Conservation (phyloP, 23 red algal species). For the Gracilaria domingensis region DNA sequence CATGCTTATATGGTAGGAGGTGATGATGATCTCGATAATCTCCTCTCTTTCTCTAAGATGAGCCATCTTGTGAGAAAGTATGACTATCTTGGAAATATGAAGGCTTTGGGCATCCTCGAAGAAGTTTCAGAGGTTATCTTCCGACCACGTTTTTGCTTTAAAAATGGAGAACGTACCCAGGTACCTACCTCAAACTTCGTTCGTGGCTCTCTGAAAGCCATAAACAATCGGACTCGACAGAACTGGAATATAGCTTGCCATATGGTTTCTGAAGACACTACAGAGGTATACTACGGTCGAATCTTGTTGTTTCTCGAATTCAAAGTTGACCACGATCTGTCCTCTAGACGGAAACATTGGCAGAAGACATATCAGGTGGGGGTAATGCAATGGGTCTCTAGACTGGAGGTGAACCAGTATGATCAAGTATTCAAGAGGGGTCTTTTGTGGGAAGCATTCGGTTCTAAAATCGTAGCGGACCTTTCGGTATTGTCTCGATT, state of each 20-base stretch:
- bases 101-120: background rate
- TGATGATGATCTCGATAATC: background rate
- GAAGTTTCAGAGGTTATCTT: background rate
- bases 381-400: background rate
- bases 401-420: background rate
- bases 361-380: background rate
- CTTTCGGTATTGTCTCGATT: background rate
- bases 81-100: background rate
- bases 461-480: background rate
- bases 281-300: background rate
- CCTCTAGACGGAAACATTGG: background rate
- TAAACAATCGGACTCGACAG: background rate
- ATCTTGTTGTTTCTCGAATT: background rate
- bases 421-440: background rate
- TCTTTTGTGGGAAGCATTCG: background rate
- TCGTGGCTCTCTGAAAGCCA: background rate
- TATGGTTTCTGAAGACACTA: background rate
- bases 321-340: background rate
- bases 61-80: conserved; percentile 15
- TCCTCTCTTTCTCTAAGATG: background rate
- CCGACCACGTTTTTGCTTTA: background rate
- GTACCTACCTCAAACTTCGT: background rate
- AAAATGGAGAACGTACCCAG: background rate
- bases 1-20: background rate
- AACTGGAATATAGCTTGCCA: conserved; percentile 14